Evolutionary conservation across 495 filamentous ascomycete genomes (phyloP).

Genomic region (Penicillium dipodomyicola): DNA sequence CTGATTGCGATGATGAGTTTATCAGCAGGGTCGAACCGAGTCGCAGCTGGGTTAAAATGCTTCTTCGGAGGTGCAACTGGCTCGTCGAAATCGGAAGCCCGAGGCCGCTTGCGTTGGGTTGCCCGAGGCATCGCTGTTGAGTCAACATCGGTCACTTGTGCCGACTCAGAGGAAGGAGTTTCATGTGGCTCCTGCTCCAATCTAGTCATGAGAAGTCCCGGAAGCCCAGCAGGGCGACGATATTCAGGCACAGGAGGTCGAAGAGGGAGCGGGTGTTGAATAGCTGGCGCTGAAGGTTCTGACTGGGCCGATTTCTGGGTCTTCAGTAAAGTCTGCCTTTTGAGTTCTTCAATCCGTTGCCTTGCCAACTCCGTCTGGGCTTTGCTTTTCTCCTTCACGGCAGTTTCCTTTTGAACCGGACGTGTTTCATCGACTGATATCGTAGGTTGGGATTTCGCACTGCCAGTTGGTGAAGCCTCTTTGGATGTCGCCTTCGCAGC

Average conservation of each 20-base stretch:
- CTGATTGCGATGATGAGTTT: constrained; percentile 73
- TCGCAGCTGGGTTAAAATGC: constrained; percentile 50
- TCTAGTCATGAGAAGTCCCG: constrained; percentile 52
- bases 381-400: constrained; percentile 52
- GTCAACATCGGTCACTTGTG: constrained; percentile 21
- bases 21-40: constrained; percentile 17
- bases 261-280: constrained; percentile 45
- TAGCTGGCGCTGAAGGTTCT: constrained; percentile 10
- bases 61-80: constrained; percentile 55
- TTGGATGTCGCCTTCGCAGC: constrained; percentile 34
- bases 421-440: constrained; percentile 14
- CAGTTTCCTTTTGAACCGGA: constrained; percentile 25
- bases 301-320: constrained; percentile 23
- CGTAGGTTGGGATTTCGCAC: constrained; percentile 8
- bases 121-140: constrained; percentile 27
- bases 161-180: constrained; percentile 10
- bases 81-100: constrained; percentile 75
- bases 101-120: constrained; percentile 72
- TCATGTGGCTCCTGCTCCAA: constrained; percentile 15
- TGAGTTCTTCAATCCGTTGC: constrained; percentile 52
- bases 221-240: constrained; percentile 39
- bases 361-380: constrained; percentile 54
- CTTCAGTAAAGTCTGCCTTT: constrained; percentile 40
- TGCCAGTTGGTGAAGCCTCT: constrained; percentile 20
- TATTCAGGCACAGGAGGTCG: constrained; percentile 39